Evolutionary conservation across 192 early-diverging fungal genomes (phyloP).

Genomic region (Coemansia sp.): DNA sequence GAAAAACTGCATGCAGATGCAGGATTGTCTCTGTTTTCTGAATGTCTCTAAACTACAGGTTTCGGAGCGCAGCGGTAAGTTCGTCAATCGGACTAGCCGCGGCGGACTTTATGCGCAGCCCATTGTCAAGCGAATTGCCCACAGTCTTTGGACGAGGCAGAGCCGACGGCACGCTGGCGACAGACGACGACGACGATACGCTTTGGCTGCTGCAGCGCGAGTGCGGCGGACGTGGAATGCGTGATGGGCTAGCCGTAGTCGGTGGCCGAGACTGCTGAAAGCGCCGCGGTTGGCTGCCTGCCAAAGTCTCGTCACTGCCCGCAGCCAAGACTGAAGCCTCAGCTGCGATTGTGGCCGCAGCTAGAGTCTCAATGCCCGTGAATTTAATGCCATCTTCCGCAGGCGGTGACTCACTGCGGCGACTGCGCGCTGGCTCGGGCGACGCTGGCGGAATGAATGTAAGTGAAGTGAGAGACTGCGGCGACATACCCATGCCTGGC

Average conservation of each 20-base stretch:
- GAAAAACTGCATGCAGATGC: not conserved
- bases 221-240: conserved; percentile 22
- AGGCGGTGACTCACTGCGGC: too few relatives aligned
- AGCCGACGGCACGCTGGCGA: conserved; percentile 5
- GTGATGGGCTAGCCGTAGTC: conserved; percentile 10
- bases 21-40: not conserved
- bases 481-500: conserved; percentile 5
- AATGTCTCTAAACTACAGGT: conserved; percentile 4
- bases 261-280: not conserved
- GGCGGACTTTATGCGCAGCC: not conserved
- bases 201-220: too few relatives aligned
- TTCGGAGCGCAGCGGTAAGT: conserved; percentile 19
- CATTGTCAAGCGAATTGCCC: too few relatives aligned
- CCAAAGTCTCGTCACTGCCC: not conserved
- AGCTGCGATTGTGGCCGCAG: not conserved
- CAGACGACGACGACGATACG: conserved; percentile 6
- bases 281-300: not conserved
- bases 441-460: conserved; percentile 15
- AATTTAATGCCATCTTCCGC: too few relatives aligned
- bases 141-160: not conserved
- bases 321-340: not conserved
- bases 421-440: not conserved
- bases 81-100: conserved; percentile 16
- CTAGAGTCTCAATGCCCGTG: too few relatives aligned
- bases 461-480: conserved; percentile 2